Conservation (phyloP, 371 early-diverging fungal species). For the Rhizopus sp. region DNA sequence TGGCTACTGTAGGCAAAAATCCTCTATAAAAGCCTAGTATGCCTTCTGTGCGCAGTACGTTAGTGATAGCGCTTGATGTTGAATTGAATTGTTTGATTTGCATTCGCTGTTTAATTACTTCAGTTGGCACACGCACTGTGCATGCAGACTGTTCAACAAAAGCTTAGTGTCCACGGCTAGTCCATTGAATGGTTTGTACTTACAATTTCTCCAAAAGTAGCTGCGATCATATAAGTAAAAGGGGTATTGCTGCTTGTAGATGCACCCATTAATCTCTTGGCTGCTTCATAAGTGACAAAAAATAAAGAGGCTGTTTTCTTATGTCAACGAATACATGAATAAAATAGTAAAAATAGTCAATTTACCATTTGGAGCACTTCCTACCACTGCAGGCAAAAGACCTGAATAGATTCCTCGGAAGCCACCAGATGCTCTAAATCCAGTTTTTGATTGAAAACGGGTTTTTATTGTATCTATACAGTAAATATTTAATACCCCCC, state of each 20-base stretch:
- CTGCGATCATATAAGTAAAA: conserved; percentile 85
- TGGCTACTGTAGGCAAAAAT: conserved; percentile 85
- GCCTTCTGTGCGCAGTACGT: conserved; percentile 72
- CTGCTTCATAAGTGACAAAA: conserved; percentile 89
- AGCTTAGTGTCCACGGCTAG: conserved; percentile 30
- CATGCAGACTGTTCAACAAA: conserved; percentile 60
- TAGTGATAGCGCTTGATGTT: conserved; percentile 61
- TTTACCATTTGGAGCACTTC: conserved; percentile 90
- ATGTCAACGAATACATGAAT: neutral
- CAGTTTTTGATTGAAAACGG: conserved; percentile 83
- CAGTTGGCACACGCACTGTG: conserved; percentile 92
- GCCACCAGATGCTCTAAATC: conserved; percentile 89
- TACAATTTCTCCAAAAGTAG: conserved; percentile 90
- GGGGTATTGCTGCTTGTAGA: conserved; percentile 54
- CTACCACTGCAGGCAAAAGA: conserved; percentile 88
- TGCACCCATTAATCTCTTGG: conserved; percentile 59
- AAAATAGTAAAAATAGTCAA: neutral
- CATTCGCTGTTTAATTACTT: conserved; percentile 94
- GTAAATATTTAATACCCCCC: neutral
- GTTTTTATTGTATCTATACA: conserved; percentile 89
- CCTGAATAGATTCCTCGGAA: conserved; percentile 92
- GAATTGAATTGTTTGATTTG: conserved; percentile 83
- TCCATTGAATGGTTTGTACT: conserved; percentile 18
- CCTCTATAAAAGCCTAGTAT: conserved; percentile 91
- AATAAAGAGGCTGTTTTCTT: conserved; percentile 77